Conservation (phyloP, 148 eudicot genomes). For the Bassia scoparia region DNA sequence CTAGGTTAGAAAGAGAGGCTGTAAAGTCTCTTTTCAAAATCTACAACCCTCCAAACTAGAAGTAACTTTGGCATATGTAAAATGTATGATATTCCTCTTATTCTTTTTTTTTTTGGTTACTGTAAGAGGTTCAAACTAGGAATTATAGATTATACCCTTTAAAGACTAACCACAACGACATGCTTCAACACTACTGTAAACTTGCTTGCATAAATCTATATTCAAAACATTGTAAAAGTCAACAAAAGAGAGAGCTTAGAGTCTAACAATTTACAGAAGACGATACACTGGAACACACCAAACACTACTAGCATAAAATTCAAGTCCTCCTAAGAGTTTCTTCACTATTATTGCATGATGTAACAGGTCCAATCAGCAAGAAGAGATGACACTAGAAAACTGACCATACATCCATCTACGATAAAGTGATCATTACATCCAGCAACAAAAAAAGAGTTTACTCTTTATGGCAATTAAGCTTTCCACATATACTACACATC, state of each 20-base stretch:
- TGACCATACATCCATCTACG: neutral
- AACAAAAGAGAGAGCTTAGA: constrained; percentile 6
- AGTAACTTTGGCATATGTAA: no score
- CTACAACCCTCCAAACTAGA: no score
- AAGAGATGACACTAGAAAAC: neutral
- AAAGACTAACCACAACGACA: neutral
- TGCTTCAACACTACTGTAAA: neutral
- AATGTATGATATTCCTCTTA: no score
- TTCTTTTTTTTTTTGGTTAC: neutral
- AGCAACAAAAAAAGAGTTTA: neutral
- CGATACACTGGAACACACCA: constrained; percentile 2
- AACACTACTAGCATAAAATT: neutral
- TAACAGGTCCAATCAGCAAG: neutral
- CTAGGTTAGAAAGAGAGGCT: no score
- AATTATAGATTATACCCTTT: neutral
- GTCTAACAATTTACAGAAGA: neutral
- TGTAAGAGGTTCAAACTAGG: neutral
- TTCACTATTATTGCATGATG: neutral
- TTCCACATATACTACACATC: neutral
- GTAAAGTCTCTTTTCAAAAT: no score
- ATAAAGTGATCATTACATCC: neutral
- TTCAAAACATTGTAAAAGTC: neutral
- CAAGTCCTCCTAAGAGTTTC: neutral
- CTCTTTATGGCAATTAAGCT: neutral
- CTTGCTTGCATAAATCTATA: neutral